Percentiles rank a stretch among this genome's conserved stretches.
Conservation (phyloP, 1,284 basidiomycete genomes). For the Ustilago trichophora region DNA sequence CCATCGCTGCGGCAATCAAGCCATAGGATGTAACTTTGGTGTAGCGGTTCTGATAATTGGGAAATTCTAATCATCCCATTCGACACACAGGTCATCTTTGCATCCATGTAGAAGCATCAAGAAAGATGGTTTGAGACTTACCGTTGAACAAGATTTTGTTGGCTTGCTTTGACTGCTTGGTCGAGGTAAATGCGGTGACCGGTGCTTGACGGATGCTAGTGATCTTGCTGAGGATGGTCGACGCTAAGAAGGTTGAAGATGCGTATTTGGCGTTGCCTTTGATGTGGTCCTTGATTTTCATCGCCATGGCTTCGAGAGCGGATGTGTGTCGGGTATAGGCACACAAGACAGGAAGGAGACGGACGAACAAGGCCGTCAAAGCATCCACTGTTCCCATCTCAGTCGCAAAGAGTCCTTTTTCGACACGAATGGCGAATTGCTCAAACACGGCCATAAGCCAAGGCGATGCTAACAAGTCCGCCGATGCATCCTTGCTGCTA, state of each 20-base stretch:
- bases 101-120: not conserved
- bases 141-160: conserved; percentile 1
- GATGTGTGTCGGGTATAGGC: conserved; percentile 24
- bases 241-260: not conserved
- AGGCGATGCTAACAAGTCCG: conserved; percentile 38
- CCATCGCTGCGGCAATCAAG: conserved; percentile 37
- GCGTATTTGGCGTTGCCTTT: conserved; percentile 3
- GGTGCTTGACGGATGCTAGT: conserved; percentile 10
- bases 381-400: conserved; percentile 14
- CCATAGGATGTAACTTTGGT: conserved; percentile 37
- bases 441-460: conserved; percentile 47
- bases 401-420: conserved; percentile 35
- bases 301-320: conserved; percentile 14
- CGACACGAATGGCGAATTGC: conserved; percentile 49
- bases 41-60: conserved; percentile 52
- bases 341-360: conserved; percentile 36
- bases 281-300: conserved; percentile 1
- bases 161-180: conserved; percentile 1
- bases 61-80: conserved; percentile 45
- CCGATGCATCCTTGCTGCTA: not conserved
- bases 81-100: not conserved
- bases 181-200: not conserved
- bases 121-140: conserved; percentile 17
- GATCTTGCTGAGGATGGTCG: conserved; percentile 13
- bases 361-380: conserved; percentile 33